Conservation (phyloP, 768 basidiomycete genomes). For the Dentipellis sp. region DNA sequence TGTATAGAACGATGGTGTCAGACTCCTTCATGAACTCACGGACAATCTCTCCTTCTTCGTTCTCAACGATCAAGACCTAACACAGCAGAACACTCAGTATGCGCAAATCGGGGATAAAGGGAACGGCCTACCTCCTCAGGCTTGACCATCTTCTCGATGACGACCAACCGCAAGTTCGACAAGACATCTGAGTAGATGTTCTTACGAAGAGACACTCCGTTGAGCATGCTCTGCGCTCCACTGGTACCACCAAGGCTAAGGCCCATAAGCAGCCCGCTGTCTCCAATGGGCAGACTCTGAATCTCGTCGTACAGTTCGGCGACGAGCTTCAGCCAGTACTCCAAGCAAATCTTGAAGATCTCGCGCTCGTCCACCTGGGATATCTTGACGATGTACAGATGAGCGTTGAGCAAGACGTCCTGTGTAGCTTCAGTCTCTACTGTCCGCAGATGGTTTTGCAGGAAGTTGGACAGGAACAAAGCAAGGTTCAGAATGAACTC, state of each 20-base stretch:
- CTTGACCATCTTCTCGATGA: constrained; percentile 99
- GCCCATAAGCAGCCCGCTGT: constrained; percentile 81
- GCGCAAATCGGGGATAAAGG: neutral
- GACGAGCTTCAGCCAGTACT: constrained; percentile 96
- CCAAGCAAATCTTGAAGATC: constrained; percentile 98
- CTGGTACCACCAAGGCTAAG: constrained; percentile 70
- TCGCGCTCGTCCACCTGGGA: constrained; percentile 98
- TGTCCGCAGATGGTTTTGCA: constrained; percentile 86
- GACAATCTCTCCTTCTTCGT: constrained; percentile 99
- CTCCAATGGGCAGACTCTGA: constrained; percentile 82
- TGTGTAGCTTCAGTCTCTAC: constrained; percentile 88
- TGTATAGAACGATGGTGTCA: constrained; percentile 98
- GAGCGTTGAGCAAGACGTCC: constrained; percentile 91
- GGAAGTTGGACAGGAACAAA: constrained; percentile 95
- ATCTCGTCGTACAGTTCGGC: constrained; percentile 97
- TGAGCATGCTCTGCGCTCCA: constrained; percentile 56
- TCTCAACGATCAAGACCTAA: constrained; percentile 95
- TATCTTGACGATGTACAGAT: constrained; percentile 97
- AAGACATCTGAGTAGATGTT: constrained; percentile 94
- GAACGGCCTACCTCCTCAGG: constrained; percentile 78
- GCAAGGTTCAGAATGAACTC: constrained; percentile 96
- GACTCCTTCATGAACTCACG: constrained; percentile 98
- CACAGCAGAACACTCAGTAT: neutral
- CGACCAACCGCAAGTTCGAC: constrained; percentile 87
- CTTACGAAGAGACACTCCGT: constrained; percentile 77